Evolutionary conservation across 805 yeast genomes (phyloP).

Genomic region (Hanseniaspora lindneri): DNA sequence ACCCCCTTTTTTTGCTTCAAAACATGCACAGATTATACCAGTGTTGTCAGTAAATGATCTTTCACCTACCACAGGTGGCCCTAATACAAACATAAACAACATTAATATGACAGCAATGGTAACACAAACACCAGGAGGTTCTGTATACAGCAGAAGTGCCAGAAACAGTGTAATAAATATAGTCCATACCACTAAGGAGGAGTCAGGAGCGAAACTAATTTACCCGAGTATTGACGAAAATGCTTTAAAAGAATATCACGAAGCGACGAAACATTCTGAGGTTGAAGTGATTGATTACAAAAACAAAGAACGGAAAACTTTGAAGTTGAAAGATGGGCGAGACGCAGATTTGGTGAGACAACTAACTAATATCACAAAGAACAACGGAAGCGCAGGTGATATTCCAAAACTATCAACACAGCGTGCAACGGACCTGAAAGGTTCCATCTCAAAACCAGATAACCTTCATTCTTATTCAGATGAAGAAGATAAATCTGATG

Average conservation of each 20-base stretch:
- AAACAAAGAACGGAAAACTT: slow-evolving; percentile 8
- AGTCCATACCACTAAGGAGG: background rate
- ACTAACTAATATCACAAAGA: slow-evolving; percentile 3
- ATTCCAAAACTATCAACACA: background rate
- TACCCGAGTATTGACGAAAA: slow-evolving; percentile 6
- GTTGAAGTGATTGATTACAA: slow-evolving; percentile 13
- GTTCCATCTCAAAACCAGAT: slow-evolving; percentile 23
- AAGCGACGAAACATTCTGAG: slow-evolving; percentile 3
- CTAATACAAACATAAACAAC: background rate
- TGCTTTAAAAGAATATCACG: slow-evolving; percentile 12
- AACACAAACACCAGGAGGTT: slow-evolving; percentile 17
- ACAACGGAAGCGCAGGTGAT: slow-evolving; percentile 14
- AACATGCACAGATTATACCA: slow-evolving; percentile 30
- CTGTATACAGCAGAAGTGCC: background rate
- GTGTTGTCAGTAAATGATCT: slow-evolving; percentile 17
- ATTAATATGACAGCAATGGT: background rate
- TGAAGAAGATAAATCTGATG: slow-evolving; percentile 43
- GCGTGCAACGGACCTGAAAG: too few species aligned
- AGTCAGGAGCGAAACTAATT: background rate
- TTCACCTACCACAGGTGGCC: background rate
- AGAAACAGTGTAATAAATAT: slow-evolving; percentile 8
- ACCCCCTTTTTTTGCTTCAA: slow-evolving; percentile 28
- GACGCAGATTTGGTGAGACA: slow-evolving; percentile 4
- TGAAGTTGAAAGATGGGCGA: background rate
- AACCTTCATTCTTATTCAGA: slow-evolving; percentile 27